Evolutionary conservation across 2,329 filamentous ascomycete species (phyloP).

Genomic region (Trichoderma sp.): DNA sequence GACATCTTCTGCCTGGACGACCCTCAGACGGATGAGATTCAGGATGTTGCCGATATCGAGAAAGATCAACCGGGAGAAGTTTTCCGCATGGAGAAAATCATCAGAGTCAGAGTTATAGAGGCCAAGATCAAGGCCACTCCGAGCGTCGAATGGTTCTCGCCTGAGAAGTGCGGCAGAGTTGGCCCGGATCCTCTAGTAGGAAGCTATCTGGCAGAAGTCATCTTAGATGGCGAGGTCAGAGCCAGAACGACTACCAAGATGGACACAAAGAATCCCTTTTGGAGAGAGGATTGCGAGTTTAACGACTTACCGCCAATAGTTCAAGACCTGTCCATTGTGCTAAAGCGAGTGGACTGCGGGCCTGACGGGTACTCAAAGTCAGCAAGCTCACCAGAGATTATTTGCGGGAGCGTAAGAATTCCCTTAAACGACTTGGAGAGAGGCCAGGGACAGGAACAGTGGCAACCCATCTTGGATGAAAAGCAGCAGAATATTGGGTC

Average conservation of each 20-base stretch:
- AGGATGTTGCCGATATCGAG: slow-evolving; percentile 40
- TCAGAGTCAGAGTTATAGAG: slow-evolving; percentile 58
- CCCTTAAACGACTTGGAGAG: slow-evolving; percentile 74
- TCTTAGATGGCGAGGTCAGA: slow-evolving; percentile 75
- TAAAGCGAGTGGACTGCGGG: slow-evolving; percentile 63
- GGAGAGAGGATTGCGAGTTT: slow-evolving; percentile 79
- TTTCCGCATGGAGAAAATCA: slow-evolving; percentile 61
- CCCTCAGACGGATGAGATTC: slow-evolving; percentile 41
- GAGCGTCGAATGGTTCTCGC: slow-evolving; percentile 24
- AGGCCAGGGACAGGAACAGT: slow-evolving; percentile 78
- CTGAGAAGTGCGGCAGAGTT: slow-evolving; percentile 24
- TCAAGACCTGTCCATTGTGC: slow-evolving; percentile 65
- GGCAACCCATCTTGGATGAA: slow-evolving; percentile 79
- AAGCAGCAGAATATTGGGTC: slow-evolving; percentile 75
- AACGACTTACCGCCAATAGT: slow-evolving; percentile 66
- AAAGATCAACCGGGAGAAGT: slow-evolving; percentile 46
- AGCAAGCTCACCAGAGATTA: slow-evolving; percentile 46
- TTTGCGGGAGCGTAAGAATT: slow-evolving; percentile 76
- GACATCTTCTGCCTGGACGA: slow-evolving; percentile 73
- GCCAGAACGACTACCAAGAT: slow-evolving; percentile 71
- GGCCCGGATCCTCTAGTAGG: slow-evolving; percentile 51
- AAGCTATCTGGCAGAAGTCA: slow-evolving; percentile 76
- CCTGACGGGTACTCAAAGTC: slow-evolving; percentile 41
- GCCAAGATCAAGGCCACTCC: slow-evolving; percentile 53
- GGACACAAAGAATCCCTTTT: slow-evolving; percentile 72